Evolutionary conservation across 768 basidiomycete species (phyloP).

Genomic region (Lactifluus volemus): DNA sequence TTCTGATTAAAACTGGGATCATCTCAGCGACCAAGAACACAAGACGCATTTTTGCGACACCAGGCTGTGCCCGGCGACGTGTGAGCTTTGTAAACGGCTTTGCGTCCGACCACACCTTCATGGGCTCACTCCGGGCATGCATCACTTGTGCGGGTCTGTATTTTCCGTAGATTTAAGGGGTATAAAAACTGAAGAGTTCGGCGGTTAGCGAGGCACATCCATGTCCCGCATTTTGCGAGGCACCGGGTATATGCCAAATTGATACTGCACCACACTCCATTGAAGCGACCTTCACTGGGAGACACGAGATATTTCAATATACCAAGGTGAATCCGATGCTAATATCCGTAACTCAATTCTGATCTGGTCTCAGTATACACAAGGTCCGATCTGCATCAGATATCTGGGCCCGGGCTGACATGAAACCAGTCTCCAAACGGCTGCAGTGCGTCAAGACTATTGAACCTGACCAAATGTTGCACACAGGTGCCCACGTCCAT

Average conservation of each 20-base stretch:
- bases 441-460: constrained; percentile 42
- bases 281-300: constrained; percentile 52
- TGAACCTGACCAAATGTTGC: constrained; percentile 33
- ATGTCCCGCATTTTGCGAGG: constrained; percentile 36
- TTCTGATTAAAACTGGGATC: neutral
- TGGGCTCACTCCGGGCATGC: constrained; percentile 30
- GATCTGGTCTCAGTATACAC: constrained; percentile 36
- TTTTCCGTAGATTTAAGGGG: neutral
- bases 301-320: constrained; percentile 53
- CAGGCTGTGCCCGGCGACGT: constrained; percentile 43
- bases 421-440: constrained; percentile 38
- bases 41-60: constrained; percentile 41
- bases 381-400: constrained; percentile 30
- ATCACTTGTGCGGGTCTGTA: constrained; percentile 52
- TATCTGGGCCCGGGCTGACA: neutral
- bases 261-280: constrained; percentile 50
- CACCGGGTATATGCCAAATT: constrained; percentile 48
- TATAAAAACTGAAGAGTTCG: neutral
- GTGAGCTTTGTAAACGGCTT: constrained; percentile 47
- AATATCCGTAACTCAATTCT: neutral
- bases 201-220: constrained; percentile 40
- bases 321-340: constrained; percentile 40
- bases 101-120: constrained; percentile 47
- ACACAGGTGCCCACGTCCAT: constrained; percentile 43
- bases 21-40: constrained; percentile 37